Evolutionary conservation across 2,329 filamentous ascomycete species (phyloP).

Genomic region (Gnomoniopsis sp.): DNA sequence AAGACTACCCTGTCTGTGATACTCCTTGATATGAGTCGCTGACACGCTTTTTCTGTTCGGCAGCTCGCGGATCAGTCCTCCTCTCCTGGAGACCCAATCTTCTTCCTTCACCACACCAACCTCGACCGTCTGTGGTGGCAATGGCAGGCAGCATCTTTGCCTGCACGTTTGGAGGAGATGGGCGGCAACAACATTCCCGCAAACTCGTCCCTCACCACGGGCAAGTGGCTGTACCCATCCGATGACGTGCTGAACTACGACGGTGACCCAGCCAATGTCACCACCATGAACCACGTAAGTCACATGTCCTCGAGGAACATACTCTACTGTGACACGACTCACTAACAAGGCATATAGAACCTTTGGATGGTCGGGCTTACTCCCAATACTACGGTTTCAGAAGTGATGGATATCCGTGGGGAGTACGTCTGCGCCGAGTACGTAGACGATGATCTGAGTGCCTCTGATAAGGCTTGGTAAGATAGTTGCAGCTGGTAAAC

Average conservation of each 20-base stretch:
- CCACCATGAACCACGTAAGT: conserved; percentile 10
- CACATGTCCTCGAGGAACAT: too few relatives aligned
- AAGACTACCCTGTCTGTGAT: not conserved
- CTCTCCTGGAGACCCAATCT: conserved; percentile 27
- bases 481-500: not conserved
- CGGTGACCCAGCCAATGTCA: conserved; percentile 8
- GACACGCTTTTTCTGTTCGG: not conserved
- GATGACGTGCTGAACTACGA: conserved; percentile 3
- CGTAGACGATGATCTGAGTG: not conserved
- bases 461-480: not conserved
- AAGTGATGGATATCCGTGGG: conserved; percentile 3
- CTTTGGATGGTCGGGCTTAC: conserved; percentile 8
- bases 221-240: not conserved
- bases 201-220: not conserved
- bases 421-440: conserved; percentile 9
- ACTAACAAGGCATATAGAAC: not conserved
- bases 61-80: conserved; percentile 19
- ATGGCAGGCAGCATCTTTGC: conserved; percentile 18
- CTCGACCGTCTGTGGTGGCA: conserved; percentile 24
- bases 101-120: conserved; percentile 32
- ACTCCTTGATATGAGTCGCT: not conserved
- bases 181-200: conserved; percentile 20
- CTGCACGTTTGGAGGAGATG: conserved; percentile 23
- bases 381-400: not conserved
- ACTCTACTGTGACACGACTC: too few relatives aligned